Evolutionary conservation across 495 filamentous ascomycete species (phyloP), one percentile per base, ranked within the genome.

Genomic region (Parathielavia appendiculata): DNA sequence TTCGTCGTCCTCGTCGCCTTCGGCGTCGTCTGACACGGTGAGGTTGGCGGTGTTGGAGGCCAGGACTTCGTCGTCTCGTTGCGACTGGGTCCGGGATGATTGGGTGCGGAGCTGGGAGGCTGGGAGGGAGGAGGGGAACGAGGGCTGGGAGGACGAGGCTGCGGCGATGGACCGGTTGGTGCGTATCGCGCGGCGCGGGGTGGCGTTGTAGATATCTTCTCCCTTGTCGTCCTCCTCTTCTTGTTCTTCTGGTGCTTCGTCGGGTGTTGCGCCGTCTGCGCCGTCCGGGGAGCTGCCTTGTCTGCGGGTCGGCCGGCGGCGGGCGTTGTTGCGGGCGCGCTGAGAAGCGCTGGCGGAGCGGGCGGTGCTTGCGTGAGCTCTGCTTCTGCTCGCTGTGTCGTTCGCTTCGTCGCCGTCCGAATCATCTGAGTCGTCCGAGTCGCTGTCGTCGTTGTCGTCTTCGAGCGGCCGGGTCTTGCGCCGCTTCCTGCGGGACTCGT

Each of bases 401-500:
- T 76, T 69, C 17, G 68, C 71, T 43, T 71, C 73, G 14, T 65
- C 62, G 46, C 69, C 75, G 51, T 73, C 75, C 20, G 49, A 23
- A 35, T 40, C 72, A 7, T 70, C 73, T 16, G 73, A 67, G 51
- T 66, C 69, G 40, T 73, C 71, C 0, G 65, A 68, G 22, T 36
- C 44, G n/a, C 47, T 53, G 38, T 53, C 57, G 7, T 45, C 36
- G 26, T 64, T 65, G n/a, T 70, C 70, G 45, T 57, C 56, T 55
- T 77, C 75, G 14, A 68, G 55, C 10, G 71, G 71, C 16, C 72
- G 71, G 7, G 77, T 84, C 51, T 81, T 81, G 19, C 86, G 77
- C 22, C 83, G 75, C 60, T 85, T 85, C 76, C 91, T 92, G 59
- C 85, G 81, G 44, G 91, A 88, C 69, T 91, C 89, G 62, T 90